Evolutionary conservation across 129 eudicot species (phyloP), one percentile per base, ranked within the genome.

Genomic region (Ambrosia trifida): DNA sequence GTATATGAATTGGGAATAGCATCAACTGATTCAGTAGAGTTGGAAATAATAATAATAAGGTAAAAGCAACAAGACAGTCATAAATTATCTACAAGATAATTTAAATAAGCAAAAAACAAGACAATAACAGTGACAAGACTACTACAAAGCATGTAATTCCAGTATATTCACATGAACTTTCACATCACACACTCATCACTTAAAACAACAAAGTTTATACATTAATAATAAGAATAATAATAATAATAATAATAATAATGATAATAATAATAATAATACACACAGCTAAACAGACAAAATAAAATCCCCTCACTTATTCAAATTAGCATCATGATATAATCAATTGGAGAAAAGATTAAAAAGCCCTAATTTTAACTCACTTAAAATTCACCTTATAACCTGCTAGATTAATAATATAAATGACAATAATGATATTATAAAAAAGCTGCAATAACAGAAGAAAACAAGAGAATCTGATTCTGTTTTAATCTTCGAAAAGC

Each of bases 151-250:
- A 71, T 16, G 59, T 24, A 74, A 65, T 61, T 73, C 43, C 82
- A 78, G 76, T 43, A 75, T 49, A 89, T 75, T 79, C 80, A 70
- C 64, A 86, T 78, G 82, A 86, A 73, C 70, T 60, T 69, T 86
- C 93, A 80, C 93, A 86, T 82, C 91, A 87, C 66, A 5, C 65
- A 63, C 79, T 79, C 80, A 72, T 50, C 40, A 73, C 50, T 63
- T 57, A 66, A 74, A 68, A 59, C 66, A 68, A 59, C 66, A 69
- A 59, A 12, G 51, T 60, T 35, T 54, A 24, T n/a, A 32, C 57
- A 72, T 57, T 59, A 68, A 38, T 24, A 49, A 24, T 24, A 58
- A 53, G 9, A 53, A 54, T 20, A 54, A 31, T 13, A 30, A 59
- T 59, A 24, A 24, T 24, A 24, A 24, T 24, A 24, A 24, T 24